Evolutionary conservation across 208 protist genomes (phyloP), one percentile per base, ranked within the genome.

Genomic region (Acanthamoeba healyi): DNA sequence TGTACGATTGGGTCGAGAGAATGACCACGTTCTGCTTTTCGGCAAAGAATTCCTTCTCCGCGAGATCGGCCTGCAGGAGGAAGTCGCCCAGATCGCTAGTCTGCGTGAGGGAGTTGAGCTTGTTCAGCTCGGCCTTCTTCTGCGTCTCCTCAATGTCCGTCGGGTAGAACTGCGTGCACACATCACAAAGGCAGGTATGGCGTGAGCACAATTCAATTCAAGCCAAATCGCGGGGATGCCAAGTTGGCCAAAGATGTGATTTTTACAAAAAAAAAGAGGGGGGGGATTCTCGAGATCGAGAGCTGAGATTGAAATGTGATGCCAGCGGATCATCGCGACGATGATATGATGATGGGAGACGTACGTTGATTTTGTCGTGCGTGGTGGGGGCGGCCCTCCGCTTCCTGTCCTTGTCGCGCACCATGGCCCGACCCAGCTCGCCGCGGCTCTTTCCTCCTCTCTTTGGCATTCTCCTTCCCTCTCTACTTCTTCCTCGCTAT

Each of bases 51-150:
- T 95, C 87, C 14, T 72, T 94, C 44, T 95, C 96, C 29, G 96
- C 95, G 0, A 97, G 95, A 49, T 95, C 63, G 24, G 96, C 96
- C 22, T 94, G 77, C 40, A 46, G 22, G 15, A 97, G 72, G 72
- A 97, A 96, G 54, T 95, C 96, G 2, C 94, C 94, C 72, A 97
- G 74, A 89, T 95, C 96, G 46, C 51, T 89, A 36, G 70, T 86
- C 24, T 96, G 92, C 6, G 92, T 65, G 19, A 96, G 42, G 1
- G 95, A 96, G 14, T 81, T 67, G 26, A 94, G 32, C 58, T 92
- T 92, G 70, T 79, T 79, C 12, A 79, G 70, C 32, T 42, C 26
- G 0, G 34, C 34, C 17, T 79, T 79, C 70, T 46, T 38, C 70
- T 79, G 70, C 7, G 70, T 79, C 70, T 79, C 70, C 36, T 79